Base-by-base conservation (phyloP, 352 stramenopile species). In the Phytophthora chlamydospora region DNA sequence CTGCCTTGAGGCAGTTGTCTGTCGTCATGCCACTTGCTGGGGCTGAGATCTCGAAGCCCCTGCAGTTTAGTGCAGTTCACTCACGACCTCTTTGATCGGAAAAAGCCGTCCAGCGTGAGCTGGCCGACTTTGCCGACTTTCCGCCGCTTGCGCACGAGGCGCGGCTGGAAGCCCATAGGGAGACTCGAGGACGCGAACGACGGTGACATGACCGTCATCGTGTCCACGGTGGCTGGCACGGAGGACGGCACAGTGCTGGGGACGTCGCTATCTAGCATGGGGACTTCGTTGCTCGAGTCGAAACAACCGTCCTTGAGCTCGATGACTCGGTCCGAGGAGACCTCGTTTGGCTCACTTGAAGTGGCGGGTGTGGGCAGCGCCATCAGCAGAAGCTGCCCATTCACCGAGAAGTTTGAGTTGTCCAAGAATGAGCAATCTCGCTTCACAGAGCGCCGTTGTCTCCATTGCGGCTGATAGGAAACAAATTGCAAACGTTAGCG, bases 391-490 rank as follows among this genome's bases (percentile, higher is more conserved):
- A 74, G 51, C 27, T 52, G 59, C 1, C 51, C 41, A 21, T 68
- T 66, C 21, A 58, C 53, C 9, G 56, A 47, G 63, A 41, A 68
- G 46, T 36, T 62, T 11, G 40, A 61, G 39, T 52, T 66, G 31
- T 85, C 80, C 27, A 87, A 58, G 43, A 89, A 83, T 11, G 76
- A 83, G 50, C 75, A 81, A 56, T 89, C 77, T 31, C 80, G 73
- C 59, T 89, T 89, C 4, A 87, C 56, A 7, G 77, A 89, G 32
- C 76, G 67, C 19, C 80, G 80, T 59, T 83, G 66, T 36, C 52
- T 71, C 75, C 73, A 85, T 56, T 76, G 16, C 19, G 47, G 48
- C 69, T 73, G 50, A 36, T 11, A 50, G 2, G 27, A 44, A 24
- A 46, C 21, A 49, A n/a, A 12, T 2, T 11, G 2, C 31, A 4